A percentile compares a stretch with the other conserved stretches of the same genome.
Conservation (phyloP, 2,329 filamentous ascomycete genomes). For the Colletotrichum sansevieriae region DNA sequence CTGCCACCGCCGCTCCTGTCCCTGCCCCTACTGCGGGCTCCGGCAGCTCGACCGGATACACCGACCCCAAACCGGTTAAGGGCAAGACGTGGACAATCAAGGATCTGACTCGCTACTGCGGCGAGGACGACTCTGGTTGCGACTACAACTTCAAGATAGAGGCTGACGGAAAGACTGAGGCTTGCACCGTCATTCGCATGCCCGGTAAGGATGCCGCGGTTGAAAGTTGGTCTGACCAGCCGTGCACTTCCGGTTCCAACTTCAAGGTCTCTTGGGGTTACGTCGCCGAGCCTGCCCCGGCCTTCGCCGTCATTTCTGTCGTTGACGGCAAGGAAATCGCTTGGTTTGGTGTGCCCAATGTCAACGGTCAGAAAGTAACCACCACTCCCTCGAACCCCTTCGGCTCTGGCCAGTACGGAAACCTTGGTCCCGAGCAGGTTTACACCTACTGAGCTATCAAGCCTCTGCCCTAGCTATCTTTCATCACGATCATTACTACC, state of each 20-base stretch:
- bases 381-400: slow-evolving; percentile 31
- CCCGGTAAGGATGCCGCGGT: slow-evolving; percentile 20
- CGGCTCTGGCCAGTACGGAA: slow-evolving; percentile 33
- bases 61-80: slow-evolving; percentile 13
- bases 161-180: slow-evolving; percentile 23
- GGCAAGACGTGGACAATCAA: slow-evolving; percentile 34
- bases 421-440: slow-evolving; percentile 35
- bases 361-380: slow-evolving; percentile 33
- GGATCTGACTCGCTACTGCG: slow-evolving; percentile 33
- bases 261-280: slow-evolving; percentile 34
- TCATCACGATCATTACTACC: neutral
- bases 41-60: slow-evolving; percentile 14
- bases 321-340: slow-evolving; percentile 20
- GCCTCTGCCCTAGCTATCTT: neutral
- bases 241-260: slow-evolving; percentile 27
- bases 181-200: slow-evolving; percentile 28
- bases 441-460: slow-evolving; percentile 25
- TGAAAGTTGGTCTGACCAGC: slow-evolving; percentile 34
- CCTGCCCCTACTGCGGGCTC: neutral
- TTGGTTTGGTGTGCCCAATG: slow-evolving; percentile 27
- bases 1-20: slow-evolving; percentile 15
- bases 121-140: slow-evolving; percentile 17
- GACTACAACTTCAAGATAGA: slow-evolving; percentile 38
- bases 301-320: slow-evolving; percentile 21
- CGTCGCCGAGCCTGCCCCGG: slow-evolving; percentile 2